These are phyloP conservation scores for Leucaena leucocephala DNA, from an alignment of 306 rosid species.

Conservation along the genomic window DNA sequence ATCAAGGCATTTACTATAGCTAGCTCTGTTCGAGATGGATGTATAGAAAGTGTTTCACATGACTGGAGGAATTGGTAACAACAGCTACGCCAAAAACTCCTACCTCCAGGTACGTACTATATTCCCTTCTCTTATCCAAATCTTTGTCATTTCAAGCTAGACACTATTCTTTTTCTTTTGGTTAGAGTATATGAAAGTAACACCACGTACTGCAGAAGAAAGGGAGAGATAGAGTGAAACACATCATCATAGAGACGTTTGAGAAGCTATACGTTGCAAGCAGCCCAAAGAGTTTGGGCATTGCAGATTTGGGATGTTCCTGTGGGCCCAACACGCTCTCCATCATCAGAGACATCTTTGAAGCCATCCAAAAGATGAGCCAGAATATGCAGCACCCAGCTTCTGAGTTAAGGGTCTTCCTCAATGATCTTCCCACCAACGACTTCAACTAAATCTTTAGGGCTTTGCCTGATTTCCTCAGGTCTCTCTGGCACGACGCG, in stretches of 20 bases:
- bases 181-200: not conserved
- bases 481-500: constrained; percentile 45
- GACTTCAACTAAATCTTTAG: constrained; percentile 95
- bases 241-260: constrained; percentile 69
- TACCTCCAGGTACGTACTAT: constrained; percentile 62
- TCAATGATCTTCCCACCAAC: constrained; percentile 93
- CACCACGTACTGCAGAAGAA: constrained; percentile 54
- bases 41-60: constrained; percentile 82
- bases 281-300: constrained; percentile 72
- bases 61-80: constrained; percentile 82
- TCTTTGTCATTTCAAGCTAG: not conserved
- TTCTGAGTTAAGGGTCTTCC: constrained; percentile 69
- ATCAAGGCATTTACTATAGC: constrained; percentile 9
- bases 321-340: constrained; percentile 89
- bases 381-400: constrained; percentile 46
- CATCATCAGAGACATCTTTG: constrained; percentile 74
- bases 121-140: not conserved
- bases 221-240: constrained; percentile 77
- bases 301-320: constrained; percentile 95
- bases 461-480: constrained; percentile 80
- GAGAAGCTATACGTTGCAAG: constrained; percentile 63
- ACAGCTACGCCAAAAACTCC: constrained; percentile 89
- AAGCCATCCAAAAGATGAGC: constrained; percentile 60
- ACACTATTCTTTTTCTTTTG: not conserved
- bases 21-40: constrained; percentile 54